phyloP scores from a whole-genome alignment of 495 filamentous ascomycete species.

The Aspergillus nanangensis region DNA sequence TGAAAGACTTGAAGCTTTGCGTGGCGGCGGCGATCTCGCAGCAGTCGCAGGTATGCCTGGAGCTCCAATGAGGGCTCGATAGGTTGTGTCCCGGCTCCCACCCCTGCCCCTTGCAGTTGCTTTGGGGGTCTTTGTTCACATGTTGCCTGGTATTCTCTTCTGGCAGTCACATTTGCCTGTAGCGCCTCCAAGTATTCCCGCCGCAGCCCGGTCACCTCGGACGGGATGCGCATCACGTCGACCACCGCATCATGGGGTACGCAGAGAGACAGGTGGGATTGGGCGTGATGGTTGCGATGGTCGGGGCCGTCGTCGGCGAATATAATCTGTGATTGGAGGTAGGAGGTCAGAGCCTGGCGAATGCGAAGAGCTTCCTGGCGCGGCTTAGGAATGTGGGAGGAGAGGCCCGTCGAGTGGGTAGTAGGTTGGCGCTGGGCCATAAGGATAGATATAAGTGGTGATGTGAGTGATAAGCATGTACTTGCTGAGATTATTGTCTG shows the following conservation, averaged over 20 bases:
- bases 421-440: slow-evolving; percentile 14
- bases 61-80: slow-evolving; percentile 32
- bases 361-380: slow-evolving; percentile 43
- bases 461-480: too few species aligned
- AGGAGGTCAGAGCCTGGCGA: slow-evolving; percentile 38
- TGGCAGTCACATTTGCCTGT: slow-evolving; percentile 52
- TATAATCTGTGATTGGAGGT: slow-evolving; percentile 39
- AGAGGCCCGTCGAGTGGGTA: slow-evolving; percentile 7
- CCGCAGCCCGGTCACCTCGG: slow-evolving; percentile 34
- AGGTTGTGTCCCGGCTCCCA: not conserved
- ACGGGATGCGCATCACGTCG: slow-evolving; percentile 34
- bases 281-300: slow-evolving; percentile 14
- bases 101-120: not conserved
- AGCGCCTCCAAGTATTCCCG: slow-evolving; percentile 55
- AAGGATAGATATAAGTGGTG: too few species aligned
- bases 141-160: slow-evolving; percentile 38
- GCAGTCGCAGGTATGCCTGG: slow-evolving; percentile 49
- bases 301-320: slow-evolving; percentile 25
- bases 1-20: slow-evolving; percentile 52
- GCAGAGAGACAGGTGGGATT: slow-evolving; percentile 33
- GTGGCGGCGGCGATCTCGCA: slow-evolving; percentile 51
- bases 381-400: slow-evolving; percentile 38
- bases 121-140: slow-evolving; percentile 20
- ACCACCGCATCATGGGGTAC: slow-evolving; percentile 30
- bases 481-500: too few species aligned